Conservation (phyloP, 129 eudicot species). For the Flaveria robusta region DNA sequence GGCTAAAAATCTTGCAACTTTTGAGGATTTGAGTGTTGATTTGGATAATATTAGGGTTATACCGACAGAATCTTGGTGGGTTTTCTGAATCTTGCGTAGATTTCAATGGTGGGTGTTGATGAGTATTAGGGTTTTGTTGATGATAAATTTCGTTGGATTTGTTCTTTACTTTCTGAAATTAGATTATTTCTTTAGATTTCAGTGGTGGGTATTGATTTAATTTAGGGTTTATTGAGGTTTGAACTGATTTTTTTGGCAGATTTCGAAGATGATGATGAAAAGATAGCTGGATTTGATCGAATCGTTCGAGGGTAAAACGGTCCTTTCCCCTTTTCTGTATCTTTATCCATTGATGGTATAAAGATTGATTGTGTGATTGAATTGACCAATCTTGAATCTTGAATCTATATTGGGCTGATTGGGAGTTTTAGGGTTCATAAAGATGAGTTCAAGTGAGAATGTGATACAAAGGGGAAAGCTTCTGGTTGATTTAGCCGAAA, state of each 20-base stretch:
- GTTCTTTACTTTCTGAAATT: slow-evolving; percentile 12
- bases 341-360: neutral
- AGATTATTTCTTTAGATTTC: slow-evolving; percentile 23
- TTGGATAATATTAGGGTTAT: slow-evolving; percentile 30
- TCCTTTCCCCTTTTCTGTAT: slow-evolving; percentile 3
- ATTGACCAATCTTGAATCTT: slow-evolving; percentile 16
- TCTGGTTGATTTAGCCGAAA: slow-evolving; percentile 83
- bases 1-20: slow-evolving; percentile 11
- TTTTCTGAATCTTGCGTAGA: slow-evolving; percentile 24
- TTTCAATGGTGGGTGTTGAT: slow-evolving; percentile 21
- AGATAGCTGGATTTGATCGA: slow-evolving; percentile 38
- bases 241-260: slow-evolving; percentile 24
- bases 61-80: slow-evolving; percentile 33
- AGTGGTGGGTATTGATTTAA: slow-evolving; percentile 25
- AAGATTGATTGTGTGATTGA: slow-evolving; percentile 17
- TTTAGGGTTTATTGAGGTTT: slow-evolving; percentile 40
- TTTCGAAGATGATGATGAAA: slow-evolving; percentile 17
- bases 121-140: slow-evolving; percentile 37
- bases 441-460: slow-evolving; percentile 65
- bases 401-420: slow-evolving; percentile 22
- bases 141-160: slow-evolving; percentile 26
- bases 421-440: slow-evolving; percentile 15
- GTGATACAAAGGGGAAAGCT: slow-evolving; percentile 76
- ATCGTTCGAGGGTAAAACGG: slow-evolving; percentile 33
- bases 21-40: slow-evolving; percentile 27